Evolutionary conservation across 768 basidiomycete species (phyloP).

Genomic region (Pluteus cervinus): DNA sequence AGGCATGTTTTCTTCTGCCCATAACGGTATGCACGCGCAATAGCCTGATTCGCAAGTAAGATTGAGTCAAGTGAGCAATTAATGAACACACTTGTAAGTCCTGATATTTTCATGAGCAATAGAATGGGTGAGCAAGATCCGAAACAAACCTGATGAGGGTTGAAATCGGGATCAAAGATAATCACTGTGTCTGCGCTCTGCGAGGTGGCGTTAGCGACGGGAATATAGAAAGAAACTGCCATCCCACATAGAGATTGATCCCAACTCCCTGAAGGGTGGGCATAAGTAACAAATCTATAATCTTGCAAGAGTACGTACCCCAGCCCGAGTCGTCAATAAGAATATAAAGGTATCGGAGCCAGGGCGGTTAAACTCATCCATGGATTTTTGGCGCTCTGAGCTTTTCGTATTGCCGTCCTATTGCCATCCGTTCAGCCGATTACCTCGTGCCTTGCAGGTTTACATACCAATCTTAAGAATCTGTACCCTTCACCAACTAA

Average conservation of each 20-base stretch:
- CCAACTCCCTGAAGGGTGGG: conserved; percentile 58
- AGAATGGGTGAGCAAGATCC: not conserved
- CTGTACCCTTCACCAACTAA: conserved; percentile 73
- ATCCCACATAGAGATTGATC: conserved; percentile 66
- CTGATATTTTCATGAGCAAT: conserved; percentile 23
- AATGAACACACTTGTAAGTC: conserved; percentile 73
- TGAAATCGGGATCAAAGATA: conserved; percentile 94
- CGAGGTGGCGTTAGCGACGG: no score
- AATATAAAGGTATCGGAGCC: conserved; percentile 89
- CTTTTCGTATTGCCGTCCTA: conserved; percentile 91
- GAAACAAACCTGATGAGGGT: conserved; percentile 79
- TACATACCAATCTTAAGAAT: conserved; percentile 67
- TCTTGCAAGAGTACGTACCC: conserved; percentile 31
- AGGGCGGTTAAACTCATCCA: conserved; percentile 91
- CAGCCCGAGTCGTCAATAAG: conserved; percentile 87
- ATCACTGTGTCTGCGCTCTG: conserved; percentile 92
- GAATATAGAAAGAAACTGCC: not conserved
- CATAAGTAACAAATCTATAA: conserved; percentile 1
- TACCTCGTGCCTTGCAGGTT: conserved; percentile 2
- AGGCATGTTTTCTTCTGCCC: conserved; percentile 93
- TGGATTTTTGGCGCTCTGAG: conserved; percentile 81
- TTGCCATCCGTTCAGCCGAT: conserved; percentile 5
- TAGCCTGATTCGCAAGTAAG: conserved; percentile 52
- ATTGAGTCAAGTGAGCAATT: not conserved
- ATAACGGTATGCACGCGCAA: conserved; percentile 89